phyloP scores from a whole-genome alignment of 1,139 yeast genomes.

The Blastobotrys raffinosifermentans region DNA sequence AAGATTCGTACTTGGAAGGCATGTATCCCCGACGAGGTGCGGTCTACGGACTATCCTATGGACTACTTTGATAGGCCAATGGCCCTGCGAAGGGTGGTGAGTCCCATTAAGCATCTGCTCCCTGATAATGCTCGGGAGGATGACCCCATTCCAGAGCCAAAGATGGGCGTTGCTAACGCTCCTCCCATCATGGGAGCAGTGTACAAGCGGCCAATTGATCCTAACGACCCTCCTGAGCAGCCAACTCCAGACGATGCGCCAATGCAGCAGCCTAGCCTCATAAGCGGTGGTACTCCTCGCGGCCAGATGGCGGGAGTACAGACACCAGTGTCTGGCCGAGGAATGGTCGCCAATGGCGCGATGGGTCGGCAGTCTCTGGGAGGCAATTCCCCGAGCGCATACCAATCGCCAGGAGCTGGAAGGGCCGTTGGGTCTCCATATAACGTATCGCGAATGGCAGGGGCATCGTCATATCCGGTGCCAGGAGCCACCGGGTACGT shows the following conservation, averaged over 20 bases:
- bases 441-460: too few relatives aligned
- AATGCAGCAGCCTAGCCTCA: background rate
- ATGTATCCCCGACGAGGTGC: constrained; percentile 92
- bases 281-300: too few relatives aligned
- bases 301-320: too few relatives aligned
- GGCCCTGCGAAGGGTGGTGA: constrained; percentile 61
- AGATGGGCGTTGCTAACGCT: constrained; percentile 72
- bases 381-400: too few relatives aligned
- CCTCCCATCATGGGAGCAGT: constrained; percentile 94
- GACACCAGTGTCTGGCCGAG: too few relatives aligned
- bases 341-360: too few relatives aligned
- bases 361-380: too few relatives aligned
- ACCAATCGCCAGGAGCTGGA: too few relatives aligned
- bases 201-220: constrained; percentile 65
- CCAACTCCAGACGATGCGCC: constrained; percentile 41
- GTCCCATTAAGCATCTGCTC: constrained; percentile 74
- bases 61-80: constrained; percentile 43
- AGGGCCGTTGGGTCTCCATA: too few relatives aligned
- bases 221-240: constrained; percentile 64
- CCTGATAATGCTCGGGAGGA: constrained; percentile 65
- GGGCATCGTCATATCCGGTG: too few relatives aligned
- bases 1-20: constrained; percentile 98
- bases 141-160: constrained; percentile 79
- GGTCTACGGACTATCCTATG: constrained; percentile 77
- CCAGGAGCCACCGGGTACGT: too few relatives aligned